Conservation (phyloP, 75 land plant genomes). For the Azolla pinnata region DNA sequence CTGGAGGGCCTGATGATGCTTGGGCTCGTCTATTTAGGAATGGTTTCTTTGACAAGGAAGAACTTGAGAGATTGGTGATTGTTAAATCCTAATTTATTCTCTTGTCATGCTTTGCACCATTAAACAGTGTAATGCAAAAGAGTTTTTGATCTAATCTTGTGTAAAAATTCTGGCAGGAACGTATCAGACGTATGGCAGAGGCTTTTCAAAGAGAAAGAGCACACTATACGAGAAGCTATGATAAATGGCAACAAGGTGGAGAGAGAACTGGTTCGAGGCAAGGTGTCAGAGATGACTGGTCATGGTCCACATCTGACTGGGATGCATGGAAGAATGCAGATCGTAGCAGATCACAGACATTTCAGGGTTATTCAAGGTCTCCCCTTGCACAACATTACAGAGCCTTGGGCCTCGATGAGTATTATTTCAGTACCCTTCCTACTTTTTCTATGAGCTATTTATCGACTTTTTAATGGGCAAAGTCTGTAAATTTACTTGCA, state of each 20-base stretch:
- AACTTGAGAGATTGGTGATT: background rate
- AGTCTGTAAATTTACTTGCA: no score
- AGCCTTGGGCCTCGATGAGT: background rate
- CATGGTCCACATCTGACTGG: background rate
- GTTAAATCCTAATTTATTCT: background rate
- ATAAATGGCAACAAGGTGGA: background rate
- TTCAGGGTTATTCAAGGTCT: background rate
- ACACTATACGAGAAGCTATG: background rate
- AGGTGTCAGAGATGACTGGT: background rate
- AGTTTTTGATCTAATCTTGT: background rate
- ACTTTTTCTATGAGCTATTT: no score
- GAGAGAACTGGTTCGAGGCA: background rate
- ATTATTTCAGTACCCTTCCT: no score
- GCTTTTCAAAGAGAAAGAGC: constrained; percentile 3
- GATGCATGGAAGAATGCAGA: background rate
- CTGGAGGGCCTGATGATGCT: background rate
- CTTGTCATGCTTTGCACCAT: background rate
- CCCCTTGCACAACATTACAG: constrained; percentile 1
- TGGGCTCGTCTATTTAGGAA: background rate
- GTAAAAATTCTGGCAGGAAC: constrained; percentile 1
- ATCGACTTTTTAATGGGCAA: no score
- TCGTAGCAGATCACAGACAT: background rate
- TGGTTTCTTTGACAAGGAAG: background rate
- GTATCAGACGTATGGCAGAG: constrained; percentile 4
- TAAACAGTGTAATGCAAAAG: background rate